Evolutionary conservation across 2,329 filamentous ascomycete species (phyloP).

Genomic region (Rachicladosporium sp.): DNA sequence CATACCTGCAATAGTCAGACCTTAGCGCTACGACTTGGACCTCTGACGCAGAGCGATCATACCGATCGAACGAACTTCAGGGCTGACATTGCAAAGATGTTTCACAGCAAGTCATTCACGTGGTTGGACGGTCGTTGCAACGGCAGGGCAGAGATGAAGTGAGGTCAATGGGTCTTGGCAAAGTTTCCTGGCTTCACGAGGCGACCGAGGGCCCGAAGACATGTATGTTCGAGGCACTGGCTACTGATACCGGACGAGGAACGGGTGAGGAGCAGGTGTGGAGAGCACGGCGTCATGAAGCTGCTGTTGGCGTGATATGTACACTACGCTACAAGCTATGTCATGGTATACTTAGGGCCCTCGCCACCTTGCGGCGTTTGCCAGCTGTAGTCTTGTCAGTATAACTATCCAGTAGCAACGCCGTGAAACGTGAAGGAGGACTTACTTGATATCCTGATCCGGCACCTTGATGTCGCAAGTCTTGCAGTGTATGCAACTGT

Average conservation of each 20-base stretch:
- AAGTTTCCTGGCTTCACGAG: too few relatives aligned
- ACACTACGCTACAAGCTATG: constrained; percentile 16
- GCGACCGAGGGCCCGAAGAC: too few relatives aligned
- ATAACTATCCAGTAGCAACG: neutral
- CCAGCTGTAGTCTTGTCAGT: constrained; percentile 31
- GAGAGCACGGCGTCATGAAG: constrained; percentile 30
- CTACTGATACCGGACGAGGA: too few relatives aligned
- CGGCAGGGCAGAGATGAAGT: too few relatives aligned
- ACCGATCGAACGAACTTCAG: constrained; percentile 20
- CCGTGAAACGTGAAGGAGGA: neutral
- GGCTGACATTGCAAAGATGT: constrained; percentile 1
- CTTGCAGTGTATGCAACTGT: constrained; percentile 93
- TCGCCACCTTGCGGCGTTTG: constrained; percentile 81
- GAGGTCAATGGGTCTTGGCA: too few relatives aligned
- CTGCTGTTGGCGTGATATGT: constrained; percentile 21
- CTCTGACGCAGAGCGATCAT: constrained; percentile 9
- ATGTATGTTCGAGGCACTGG: too few relatives aligned
- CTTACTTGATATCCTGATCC: constrained; percentile 75
- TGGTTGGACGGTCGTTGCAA: too few relatives aligned
- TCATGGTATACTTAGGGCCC: constrained; percentile 54
- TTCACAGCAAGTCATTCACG: too few relatives aligned
- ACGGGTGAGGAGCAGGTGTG: neutral
- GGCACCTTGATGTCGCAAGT: constrained; percentile 99
- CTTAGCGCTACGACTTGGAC: neutral
- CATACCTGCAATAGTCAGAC: constrained; percentile 43